Evolutionary conservation across 2,329 filamentous ascomycete genomes (phyloP).

Genomic region (Talaromyces sp.): DNA sequence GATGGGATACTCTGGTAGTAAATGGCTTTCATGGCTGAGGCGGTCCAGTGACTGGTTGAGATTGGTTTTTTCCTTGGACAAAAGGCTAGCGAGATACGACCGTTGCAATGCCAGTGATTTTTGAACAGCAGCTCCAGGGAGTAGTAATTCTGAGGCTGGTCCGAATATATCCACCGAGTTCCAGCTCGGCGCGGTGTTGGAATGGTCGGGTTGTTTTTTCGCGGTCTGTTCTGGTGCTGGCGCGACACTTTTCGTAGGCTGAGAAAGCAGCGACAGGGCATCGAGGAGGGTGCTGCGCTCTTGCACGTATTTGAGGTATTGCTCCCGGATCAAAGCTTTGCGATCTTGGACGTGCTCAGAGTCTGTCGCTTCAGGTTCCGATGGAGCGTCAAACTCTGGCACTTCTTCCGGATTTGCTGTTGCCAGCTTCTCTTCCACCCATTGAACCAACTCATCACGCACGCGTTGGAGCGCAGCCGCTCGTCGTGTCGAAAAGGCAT

Average conservation of each 20-base stretch:
- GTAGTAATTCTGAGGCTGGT: constrained; percentile 25
- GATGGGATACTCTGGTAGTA: constrained; percentile 37
- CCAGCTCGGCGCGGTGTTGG: constrained; percentile 9
- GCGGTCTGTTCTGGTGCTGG: constrained; percentile 11
- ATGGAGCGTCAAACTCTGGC: constrained; percentile 18
- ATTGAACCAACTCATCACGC: constrained; percentile 44
- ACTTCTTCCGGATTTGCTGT: constrained; percentile 27
- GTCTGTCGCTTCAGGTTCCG: constrained; percentile 24
- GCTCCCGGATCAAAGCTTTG: constrained; percentile 26
- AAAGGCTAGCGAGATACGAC: constrained; percentile 29
- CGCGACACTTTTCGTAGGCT: constrained; percentile 19
- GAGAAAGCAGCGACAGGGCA: constrained; percentile 29
- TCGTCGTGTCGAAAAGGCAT: constrained; percentile 14
- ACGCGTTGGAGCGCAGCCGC: constrained; percentile 38
- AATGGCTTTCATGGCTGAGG: constrained; percentile 36
- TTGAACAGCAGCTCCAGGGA: constrained; percentile 30
- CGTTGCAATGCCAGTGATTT: constrained; percentile 32
- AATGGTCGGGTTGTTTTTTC: constrained; percentile 13
- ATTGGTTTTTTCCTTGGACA: constrained; percentile 33
- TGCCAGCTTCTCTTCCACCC: constrained; percentile 45
- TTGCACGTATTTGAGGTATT: constrained; percentile 31
- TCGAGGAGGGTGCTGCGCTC: constrained; percentile 31
- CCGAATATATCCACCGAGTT: constrained; percentile 25
- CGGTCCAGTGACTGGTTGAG: constrained; percentile 32
- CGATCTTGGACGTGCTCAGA: constrained; percentile 25